Evolutionary conservation across 345 rosid species (phyloP), one percentile per base, ranked within the genome.

Genomic region (Lagerstroemia speciosa): DNA sequence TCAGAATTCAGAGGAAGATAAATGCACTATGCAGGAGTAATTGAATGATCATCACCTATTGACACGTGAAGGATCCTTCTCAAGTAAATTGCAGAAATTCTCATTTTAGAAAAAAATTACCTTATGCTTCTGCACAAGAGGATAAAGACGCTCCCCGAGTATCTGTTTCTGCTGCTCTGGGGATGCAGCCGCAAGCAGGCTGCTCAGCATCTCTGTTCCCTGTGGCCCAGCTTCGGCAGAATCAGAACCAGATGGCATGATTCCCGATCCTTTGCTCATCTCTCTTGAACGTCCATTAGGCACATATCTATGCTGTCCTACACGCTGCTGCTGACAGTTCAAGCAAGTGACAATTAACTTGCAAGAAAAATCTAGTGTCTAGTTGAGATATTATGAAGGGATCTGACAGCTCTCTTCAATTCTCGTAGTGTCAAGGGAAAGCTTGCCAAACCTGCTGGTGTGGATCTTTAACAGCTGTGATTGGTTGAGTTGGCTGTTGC

Each of bases 61-160:
- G 37, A 61, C 17, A 58, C 27, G 38, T 27, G 20, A 33, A 29
- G 37, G 37, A 31, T 29, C 33, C 9, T 27, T 61, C 64, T 29
- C 33, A 0, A 12, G 22, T 29, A 22, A 14, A 61, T 61, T 31
- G 37, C 19, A 30, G 22, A 29, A 11, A 30, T 29, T 31, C 12
- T 33, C 6, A 24, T 8, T 37, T 64, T 32, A 26, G 6, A 24
- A 38, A 12, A 4, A 26, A 0, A 38, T 22, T 76, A 89, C 97
- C 87, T 89, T 77, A 50, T 75, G 81, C 69, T 85, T 79, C 78
- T 81, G 81, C 5, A 91, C 85, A 17, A 84, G 85, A 46, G 97
- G 90, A 74, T 85, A 89, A 34, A 91, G 80, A 2, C 69, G 69
- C 78, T 87, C 91, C 41, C 93, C 93, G 0, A 89, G 78, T 58